Conservation (phyloP, 129 eudicot species). For the Gnaphalium uliginosum region DNA sequence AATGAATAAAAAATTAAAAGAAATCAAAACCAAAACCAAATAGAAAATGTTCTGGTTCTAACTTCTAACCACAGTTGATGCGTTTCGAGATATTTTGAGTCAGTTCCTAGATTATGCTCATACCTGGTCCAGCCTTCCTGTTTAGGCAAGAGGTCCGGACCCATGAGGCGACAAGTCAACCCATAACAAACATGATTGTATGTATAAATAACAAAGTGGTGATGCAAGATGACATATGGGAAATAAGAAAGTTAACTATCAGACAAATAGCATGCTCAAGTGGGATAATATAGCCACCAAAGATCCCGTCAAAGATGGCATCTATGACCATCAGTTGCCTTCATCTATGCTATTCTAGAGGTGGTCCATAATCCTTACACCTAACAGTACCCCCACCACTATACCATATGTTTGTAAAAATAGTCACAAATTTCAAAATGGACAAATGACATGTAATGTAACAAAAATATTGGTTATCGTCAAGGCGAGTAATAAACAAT, state of each 20-base stretch:
- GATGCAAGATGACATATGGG: not conserved
- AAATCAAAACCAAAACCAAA: not conserved
- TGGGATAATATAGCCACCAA: not conserved
- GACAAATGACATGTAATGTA: not conserved
- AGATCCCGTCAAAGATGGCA: not conserved
- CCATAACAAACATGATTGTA: not conserved
- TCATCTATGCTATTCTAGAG: constrained; percentile 6
- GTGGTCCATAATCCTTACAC: not conserved
- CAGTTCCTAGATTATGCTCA: not conserved
- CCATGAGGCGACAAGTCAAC: not conserved
- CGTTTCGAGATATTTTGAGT: no score
- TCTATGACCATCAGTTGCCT: not conserved
- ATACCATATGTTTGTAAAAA: not conserved
- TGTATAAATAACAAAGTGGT: not conserved
- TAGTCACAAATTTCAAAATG: no score
- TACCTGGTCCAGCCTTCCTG: not conserved
- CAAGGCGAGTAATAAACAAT: not conserved
- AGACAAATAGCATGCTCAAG: not conserved
- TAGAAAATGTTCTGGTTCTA: not conserved
- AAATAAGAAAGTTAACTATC: not conserved
- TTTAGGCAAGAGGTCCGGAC: not conserved
- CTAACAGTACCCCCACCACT: constrained; percentile 2
- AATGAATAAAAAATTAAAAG: no score
- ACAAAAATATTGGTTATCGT: not conserved
- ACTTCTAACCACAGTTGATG: no score